These are phyloP conservation scores for Xylariaceae sp. DNA, from an alignment of 2,329 filamentous ascomycete genomes.

Conservation along the genomic window DNA sequence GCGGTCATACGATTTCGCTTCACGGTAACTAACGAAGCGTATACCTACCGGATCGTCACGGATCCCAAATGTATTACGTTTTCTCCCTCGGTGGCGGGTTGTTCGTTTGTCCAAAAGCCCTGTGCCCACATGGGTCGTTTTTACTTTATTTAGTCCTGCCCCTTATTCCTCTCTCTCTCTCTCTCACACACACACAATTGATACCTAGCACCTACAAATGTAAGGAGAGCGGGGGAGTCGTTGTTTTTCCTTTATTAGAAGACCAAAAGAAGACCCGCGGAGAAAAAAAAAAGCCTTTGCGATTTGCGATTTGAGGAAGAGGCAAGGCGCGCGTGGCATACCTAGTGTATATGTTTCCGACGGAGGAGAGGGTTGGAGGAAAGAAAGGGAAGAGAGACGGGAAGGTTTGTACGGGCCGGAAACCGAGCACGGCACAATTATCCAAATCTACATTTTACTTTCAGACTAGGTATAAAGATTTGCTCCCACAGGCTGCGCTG, in stretches of 20 bases:
- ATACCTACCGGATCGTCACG: conserved; percentile 1
- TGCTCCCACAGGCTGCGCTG: too few relatives aligned
- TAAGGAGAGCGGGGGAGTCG: not conserved
- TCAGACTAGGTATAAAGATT: too few relatives aligned
- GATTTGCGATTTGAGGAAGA: too few relatives aligned
- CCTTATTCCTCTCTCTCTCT: not conserved
- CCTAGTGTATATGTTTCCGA: too few relatives aligned
- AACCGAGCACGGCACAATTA: too few relatives aligned
- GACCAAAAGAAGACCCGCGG: too few relatives aligned
- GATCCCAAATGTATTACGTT: not conserved
- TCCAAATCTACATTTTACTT: too few relatives aligned
- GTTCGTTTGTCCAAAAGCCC: not conserved
- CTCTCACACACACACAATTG: not conserved
- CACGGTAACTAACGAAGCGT: not conserved
- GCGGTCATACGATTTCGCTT: not conserved
- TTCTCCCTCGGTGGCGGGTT: not conserved
- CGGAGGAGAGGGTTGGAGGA: too few relatives aligned
- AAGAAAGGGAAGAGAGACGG: too few relatives aligned
- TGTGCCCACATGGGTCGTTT: not conserved
- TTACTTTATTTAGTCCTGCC: not conserved
- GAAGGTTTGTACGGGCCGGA: too few relatives aligned
- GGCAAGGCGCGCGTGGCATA: too few relatives aligned
- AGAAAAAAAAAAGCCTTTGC: too few relatives aligned
- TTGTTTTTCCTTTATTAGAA: conserved; percentile 3
- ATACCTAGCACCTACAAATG: not conserved